Evolutionary conservation across 2,329 filamentous ascomycete species (phyloP).

Genomic region (Colletotrichum sp.): DNA sequence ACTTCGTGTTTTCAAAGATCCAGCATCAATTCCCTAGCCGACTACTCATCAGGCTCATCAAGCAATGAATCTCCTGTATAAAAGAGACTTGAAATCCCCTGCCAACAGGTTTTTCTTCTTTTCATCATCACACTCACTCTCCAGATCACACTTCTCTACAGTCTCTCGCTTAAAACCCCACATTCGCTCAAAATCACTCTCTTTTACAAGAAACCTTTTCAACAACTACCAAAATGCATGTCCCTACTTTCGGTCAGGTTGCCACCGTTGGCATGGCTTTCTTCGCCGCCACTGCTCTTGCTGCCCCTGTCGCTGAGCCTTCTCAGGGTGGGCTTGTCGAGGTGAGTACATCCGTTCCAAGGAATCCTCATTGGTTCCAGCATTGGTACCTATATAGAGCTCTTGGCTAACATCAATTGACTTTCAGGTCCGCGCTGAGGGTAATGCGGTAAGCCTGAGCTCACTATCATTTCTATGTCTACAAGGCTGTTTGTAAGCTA

Average conservation of each 20-base stretch:
- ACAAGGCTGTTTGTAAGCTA: not conserved
- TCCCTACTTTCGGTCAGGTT: slow-evolving; percentile 14
- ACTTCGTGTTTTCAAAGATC: not conserved
- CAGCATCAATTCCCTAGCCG: not conserved
- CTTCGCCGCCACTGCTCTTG: slow-evolving; percentile 4
- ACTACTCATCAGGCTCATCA: not conserved
- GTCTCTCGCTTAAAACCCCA: not conserved
- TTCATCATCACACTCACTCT: not conserved
- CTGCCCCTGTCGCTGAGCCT: slow-evolving; percentile 6
- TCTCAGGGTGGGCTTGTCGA: not conserved
- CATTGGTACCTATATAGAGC: not conserved
- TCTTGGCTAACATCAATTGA: not conserved
- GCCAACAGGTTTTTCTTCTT: not conserved
- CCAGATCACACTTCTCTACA: not conserved
- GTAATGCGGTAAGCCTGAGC: not conserved
- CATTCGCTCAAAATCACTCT: not conserved
- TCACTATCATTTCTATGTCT: no score
- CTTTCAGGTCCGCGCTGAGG: not conserved
- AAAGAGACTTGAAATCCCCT: not conserved
- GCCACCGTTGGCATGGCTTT: slow-evolving; percentile 17
- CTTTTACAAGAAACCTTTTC: not conserved
- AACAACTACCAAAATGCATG: slow-evolving; percentile 8
- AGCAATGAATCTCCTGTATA: not conserved
- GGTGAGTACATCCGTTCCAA: not conserved
- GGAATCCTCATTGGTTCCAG: not conserved